Conservation (phyloP, 179 eudicot species). For the Pouteria campechiana region DNA sequence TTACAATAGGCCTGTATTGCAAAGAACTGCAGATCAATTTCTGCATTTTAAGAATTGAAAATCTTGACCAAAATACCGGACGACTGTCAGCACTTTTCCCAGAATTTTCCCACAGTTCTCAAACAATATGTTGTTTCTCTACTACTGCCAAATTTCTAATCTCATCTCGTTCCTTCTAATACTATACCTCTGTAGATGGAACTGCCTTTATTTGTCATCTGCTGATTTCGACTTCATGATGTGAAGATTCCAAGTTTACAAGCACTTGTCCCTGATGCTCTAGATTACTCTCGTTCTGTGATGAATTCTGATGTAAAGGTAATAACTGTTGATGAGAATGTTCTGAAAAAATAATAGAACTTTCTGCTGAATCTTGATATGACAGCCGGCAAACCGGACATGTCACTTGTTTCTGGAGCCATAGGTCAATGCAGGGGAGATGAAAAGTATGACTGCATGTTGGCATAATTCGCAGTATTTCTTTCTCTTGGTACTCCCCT, state of each 20-base stretch:
- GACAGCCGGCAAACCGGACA: constrained; percentile 38
- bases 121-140: no score
- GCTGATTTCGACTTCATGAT: no score
- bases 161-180: no score
- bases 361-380: constrained; percentile 3
- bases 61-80: no score
- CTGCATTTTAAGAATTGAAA: no score
- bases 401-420: constrained; percentile 56
- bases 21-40: no score
- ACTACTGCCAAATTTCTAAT: no score
- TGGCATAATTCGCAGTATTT: constrained; percentile 65
- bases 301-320: constrained; percentile 1
- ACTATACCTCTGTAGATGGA: no score
- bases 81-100: no score
- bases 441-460: constrained; percentile 71
- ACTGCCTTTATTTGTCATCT: no score
- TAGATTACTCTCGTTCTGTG: neutral
- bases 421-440: constrained; percentile 59
- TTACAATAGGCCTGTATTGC: no score
- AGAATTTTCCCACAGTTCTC: no score
- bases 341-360: constrained; percentile 6
- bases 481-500: constrained; percentile 75
- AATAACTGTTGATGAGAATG: constrained; percentile 20
- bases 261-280: neutral
- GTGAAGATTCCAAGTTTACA: constrained; percentile 1